These are phyloP conservation scores for Trichoderma sp. DNA, from an alignment of 2,329 filamentous ascomycete genomes.

Conservation along the genomic window DNA sequence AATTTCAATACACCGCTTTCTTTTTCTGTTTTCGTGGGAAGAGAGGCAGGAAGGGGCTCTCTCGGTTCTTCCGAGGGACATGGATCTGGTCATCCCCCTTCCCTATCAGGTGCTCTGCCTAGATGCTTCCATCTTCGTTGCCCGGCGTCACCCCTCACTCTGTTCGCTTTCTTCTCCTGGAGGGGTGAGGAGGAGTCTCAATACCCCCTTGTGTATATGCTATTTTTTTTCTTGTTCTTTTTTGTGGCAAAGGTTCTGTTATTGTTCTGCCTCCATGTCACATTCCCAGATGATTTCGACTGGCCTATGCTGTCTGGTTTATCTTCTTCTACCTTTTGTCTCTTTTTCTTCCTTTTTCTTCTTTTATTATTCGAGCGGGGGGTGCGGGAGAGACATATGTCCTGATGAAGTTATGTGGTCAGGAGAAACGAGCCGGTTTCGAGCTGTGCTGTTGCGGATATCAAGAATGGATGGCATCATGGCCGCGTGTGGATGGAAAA, in stretches of 20 bases:
- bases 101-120: background rate
- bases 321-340: no score
- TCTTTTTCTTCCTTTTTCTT: no score
- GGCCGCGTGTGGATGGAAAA: background rate
- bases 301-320: slow-evolving; percentile 17
- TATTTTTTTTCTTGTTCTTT: background rate
- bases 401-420: slow-evolving; percentile 26
- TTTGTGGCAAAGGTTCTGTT: slow-evolving; percentile 13
- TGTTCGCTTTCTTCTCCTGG: slow-evolving; percentile 9
- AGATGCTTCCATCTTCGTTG: slow-evolving; percentile 11
- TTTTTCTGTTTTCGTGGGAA: background rate
- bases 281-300: background rate
- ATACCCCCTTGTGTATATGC: slow-evolving; percentile 28
- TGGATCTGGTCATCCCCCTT: background rate
- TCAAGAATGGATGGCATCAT: slow-evolving; percentile 4
- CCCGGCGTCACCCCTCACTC: slow-evolving; percentile 19
- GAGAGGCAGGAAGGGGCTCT: background rate
- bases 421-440: slow-evolving; percentile 24
- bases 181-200: slow-evolving; percentile 23
- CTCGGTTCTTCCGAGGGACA: background rate
- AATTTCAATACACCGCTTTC: slow-evolving; percentile 6
- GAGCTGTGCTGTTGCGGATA: slow-evolving; percentile 6
- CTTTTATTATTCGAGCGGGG: background rate
- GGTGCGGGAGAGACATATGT: slow-evolving; percentile 19
- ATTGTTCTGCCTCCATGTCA: background rate